phyloP scores from a whole-genome alignment of 2,329 filamentous ascomycete genomes.

The Colletotrichum eleusines region DNA sequence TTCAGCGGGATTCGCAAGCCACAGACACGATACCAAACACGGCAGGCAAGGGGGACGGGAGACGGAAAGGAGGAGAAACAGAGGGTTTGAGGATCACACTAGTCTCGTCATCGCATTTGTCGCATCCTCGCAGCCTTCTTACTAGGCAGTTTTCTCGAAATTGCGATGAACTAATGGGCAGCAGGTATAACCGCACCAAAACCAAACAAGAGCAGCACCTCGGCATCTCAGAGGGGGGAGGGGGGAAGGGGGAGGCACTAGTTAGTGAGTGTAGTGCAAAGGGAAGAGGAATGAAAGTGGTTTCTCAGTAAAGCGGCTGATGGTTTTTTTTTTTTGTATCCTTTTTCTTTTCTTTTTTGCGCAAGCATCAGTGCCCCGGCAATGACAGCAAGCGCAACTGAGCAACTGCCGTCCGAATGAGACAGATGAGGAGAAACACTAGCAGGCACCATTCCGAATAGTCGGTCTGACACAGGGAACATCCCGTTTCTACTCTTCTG shows the following conservation, averaged over 20 bases:
- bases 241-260: no score
- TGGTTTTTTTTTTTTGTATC: not conserved
- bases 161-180: conserved; percentile 31
- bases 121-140: not conserved
- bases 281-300: not conserved
- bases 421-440: not conserved
- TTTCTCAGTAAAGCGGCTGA: not conserved
- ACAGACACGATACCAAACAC: not conserved
- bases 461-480: conserved; percentile 38
- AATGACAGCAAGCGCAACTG: not conserved
- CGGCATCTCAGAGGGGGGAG: not conserved
- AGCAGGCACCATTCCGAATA: conserved; percentile 8
- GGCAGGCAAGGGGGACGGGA: not conserved
- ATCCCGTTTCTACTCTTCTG: conserved; percentile 17
- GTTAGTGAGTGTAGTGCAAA: not conserved
- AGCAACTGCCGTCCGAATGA: conserved; percentile 6
- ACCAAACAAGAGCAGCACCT: not conserved
- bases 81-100: conserved; percentile 6
- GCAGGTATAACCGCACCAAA: not conserved
- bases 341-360: no score
- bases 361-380: not conserved
- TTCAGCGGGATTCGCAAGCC: conserved; percentile 34
- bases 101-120: conserved; percentile 6
- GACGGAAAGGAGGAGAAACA: not conserved
- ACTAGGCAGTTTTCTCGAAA: conserved; percentile 19